phyloP scores from a whole-genome alignment of 495 filamentous ascomycete species.

The Parathielavia hyrcaniae region DNA sequence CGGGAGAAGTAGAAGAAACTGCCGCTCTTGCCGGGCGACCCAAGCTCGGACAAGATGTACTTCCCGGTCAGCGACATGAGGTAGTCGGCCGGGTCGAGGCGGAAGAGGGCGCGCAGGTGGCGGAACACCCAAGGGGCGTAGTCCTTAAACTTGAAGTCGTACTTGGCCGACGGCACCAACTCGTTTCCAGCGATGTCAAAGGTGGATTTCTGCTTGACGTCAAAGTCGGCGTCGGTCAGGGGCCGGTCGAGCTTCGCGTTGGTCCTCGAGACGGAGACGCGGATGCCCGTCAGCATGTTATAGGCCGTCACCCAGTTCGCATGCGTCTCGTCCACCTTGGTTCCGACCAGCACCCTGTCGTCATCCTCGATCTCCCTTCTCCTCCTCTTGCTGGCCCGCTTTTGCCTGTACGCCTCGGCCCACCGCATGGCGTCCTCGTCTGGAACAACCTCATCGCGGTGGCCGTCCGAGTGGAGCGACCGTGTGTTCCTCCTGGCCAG shows the following conservation, averaged over 20 bases:
- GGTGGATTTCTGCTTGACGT: conserved; percentile 90
- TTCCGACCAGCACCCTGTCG: conserved; percentile 90
- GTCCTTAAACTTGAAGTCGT: conserved; percentile 99
- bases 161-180: conserved; percentile 94
- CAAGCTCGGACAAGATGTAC: conserved; percentile 95
- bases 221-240: conserved; percentile 83
- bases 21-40: conserved; percentile 95
- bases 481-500: conserved; percentile 74
- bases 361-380: conserved; percentile 87
- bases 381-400: conserved; percentile 73
- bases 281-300: conserved; percentile 99
- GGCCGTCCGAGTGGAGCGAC: conserved; percentile 75
- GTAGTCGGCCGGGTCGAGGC: conserved; percentile 93
- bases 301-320: conserved; percentile 98
- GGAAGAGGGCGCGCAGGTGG: conserved; percentile 80
- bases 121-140: conserved; percentile 99
- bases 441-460: conserved; percentile 72
- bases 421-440: conserved; percentile 86
- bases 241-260: conserved; percentile 94
- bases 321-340: conserved; percentile 95
- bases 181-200: conserved; percentile 99
- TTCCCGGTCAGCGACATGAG: conserved; percentile 97
- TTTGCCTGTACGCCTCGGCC: conserved; percentile 88
- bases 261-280: conserved; percentile 90
- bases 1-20: conserved; percentile 99